phyloP scores from a whole-genome alignment of 106 monocot genomes.

The Acorus calamus region DNA sequence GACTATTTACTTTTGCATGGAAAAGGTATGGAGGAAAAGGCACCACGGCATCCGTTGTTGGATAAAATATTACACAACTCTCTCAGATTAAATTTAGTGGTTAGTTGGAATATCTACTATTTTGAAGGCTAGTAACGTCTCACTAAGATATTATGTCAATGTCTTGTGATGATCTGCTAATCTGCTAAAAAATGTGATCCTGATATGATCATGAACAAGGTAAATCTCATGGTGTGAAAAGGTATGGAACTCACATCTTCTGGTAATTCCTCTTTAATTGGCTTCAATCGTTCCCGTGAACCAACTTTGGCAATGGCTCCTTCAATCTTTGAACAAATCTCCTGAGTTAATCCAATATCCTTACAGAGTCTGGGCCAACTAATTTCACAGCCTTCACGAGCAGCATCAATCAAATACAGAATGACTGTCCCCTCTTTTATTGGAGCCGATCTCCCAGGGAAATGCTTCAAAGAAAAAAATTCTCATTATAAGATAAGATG shows the following conservation, averaged over 20 bases:
- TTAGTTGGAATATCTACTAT: too few species aligned
- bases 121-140: too few species aligned
- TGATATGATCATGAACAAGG: background rate
- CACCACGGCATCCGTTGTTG: too few species aligned
- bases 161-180: too few species aligned
- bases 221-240: background rate
- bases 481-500: too few species aligned
- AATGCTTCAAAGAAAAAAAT: conserved; percentile 22
- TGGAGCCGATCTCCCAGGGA: conserved; percentile 29
- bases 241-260: conserved; percentile 45
- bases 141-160: too few species aligned
- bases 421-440: conserved; percentile 77
- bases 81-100: too few species aligned
- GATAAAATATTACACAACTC: too few species aligned
- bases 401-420: conserved; percentile 79
- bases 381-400: conserved; percentile 53
- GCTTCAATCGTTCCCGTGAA: conserved; percentile 63
- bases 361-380: conserved; percentile 62
- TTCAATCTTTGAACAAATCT: conserved; percentile 38
- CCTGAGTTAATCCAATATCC: conserved; percentile 57
- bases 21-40: too few species aligned
- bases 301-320: conserved; percentile 53
- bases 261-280: conserved; percentile 89
- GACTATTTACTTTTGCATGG: too few species aligned
- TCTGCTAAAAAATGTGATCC: too few species aligned